These are phyloP conservation scores for Picea abies DNA, from an alignment of 83 land plant genomes.

Conservation along the genomic window DNA sequence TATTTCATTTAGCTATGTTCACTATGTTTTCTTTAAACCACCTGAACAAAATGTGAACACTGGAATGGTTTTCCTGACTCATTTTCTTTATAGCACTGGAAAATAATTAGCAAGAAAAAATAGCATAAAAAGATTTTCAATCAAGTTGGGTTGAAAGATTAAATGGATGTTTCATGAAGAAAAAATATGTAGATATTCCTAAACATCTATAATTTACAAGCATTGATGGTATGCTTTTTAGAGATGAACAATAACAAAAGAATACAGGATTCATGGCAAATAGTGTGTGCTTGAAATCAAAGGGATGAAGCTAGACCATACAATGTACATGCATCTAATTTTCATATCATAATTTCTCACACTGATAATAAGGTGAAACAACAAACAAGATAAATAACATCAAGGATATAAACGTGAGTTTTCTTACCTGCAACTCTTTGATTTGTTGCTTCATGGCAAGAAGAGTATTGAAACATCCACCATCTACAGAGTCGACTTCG, in stretches of 20 bases:
- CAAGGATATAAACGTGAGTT: background rate
- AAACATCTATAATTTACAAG: too few relatives aligned
- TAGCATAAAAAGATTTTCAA: too few relatives aligned
- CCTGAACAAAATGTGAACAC: too few relatives aligned
- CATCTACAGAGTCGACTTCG: constrained; percentile 4
- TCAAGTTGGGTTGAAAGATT: too few relatives aligned
- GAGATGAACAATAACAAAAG: background rate
- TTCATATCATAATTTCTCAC: background rate
- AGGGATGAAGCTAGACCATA: background rate
- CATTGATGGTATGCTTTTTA: too few relatives aligned
- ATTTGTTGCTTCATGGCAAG: constrained; percentile 27
- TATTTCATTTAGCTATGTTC: too few relatives aligned
- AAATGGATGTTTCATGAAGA: too few relatives aligned
- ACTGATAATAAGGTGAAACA: background rate
- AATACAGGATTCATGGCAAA: background rate
- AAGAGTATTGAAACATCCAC: constrained; percentile 18
- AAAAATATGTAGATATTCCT: too few relatives aligned
- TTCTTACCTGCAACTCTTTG: constrained; percentile 38
- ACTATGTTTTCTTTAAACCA: too few relatives aligned
- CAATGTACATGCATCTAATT: background rate
- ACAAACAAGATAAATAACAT: background rate
- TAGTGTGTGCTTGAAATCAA: background rate
- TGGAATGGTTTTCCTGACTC: too few relatives aligned
- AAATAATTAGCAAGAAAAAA: too few relatives aligned
- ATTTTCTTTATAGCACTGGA: too few relatives aligned